phyloP scores from a whole-genome alignment of 106 monocot species.

The Dendrobium catenatum region DNA sequence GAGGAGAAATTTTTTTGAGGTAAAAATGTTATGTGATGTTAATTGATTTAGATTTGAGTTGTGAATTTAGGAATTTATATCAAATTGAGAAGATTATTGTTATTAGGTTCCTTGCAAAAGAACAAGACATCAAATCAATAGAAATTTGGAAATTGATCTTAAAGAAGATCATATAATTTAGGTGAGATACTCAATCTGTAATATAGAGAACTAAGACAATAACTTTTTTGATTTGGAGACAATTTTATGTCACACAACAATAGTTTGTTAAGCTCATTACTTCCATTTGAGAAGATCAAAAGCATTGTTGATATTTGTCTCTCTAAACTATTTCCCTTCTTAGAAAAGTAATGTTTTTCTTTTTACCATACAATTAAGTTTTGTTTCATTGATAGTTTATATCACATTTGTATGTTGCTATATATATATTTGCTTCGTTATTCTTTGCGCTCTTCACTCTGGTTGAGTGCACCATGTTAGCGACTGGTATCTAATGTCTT shows the following conservation, averaged over 20 bases:
- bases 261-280: background rate
- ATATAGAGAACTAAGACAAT: no score
- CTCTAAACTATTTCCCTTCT: background rate
- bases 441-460: background rate
- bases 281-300: background rate
- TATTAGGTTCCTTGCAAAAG: no score
- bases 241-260: background rate
- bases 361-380: background rate
- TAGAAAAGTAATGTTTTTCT: background rate
- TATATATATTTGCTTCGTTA: background rate
- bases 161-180: no score
- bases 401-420: background rate
- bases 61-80: no score
- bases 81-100: no score
- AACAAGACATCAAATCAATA: no score
- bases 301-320: background rate
- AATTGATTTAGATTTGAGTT: no score
- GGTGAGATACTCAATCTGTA: no score
- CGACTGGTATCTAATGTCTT: background rate
- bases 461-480: background rate
- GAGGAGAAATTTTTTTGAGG: no score
- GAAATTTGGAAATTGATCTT: no score
- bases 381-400: background rate
- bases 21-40: no score
- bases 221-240: background rate